These are phyloP conservation scores for Leccinellum rugosiceps DNA, from an alignment of 768 basidiomycete genomes.

Conservation along the genomic window DNA sequence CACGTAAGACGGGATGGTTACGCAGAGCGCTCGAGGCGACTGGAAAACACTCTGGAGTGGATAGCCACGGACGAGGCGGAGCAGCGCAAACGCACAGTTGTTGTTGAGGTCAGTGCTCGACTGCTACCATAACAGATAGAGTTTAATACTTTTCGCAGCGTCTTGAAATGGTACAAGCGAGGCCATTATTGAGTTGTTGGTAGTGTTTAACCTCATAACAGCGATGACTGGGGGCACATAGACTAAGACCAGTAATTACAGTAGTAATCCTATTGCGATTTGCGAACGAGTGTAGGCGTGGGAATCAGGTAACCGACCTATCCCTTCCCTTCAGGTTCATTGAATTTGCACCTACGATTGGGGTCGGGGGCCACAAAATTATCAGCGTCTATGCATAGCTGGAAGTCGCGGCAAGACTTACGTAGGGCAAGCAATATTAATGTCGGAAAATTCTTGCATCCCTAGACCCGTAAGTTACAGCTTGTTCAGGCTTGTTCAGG, in stretches of 20 bases:
- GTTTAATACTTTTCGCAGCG: conserved; percentile 43
- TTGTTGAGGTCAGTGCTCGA: conserved; percentile 60
- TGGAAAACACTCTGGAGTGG: conserved; percentile 42
- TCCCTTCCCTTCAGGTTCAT: too few species aligned
- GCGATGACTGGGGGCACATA: too few species aligned
- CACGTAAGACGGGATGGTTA: conserved; percentile 37
- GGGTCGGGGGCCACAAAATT: too few species aligned
- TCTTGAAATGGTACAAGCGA: conserved; percentile 66
- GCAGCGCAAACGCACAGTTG: conserved; percentile 53
- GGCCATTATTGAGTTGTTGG: conserved; percentile 74
- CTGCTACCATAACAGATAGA: neutral
- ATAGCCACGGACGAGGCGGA: conserved; percentile 39
- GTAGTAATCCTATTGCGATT: neutral
- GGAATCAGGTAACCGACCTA: conserved; percentile 10
- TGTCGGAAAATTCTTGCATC: too few species aligned
- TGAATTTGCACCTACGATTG: too few species aligned
- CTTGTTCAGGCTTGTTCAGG: too few species aligned
- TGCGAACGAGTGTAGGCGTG: neutral
- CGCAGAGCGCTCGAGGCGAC: conserved; percentile 22
- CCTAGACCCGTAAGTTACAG: too few species aligned
- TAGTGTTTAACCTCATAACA: conserved; percentile 30
- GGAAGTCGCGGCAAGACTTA: too few species aligned
- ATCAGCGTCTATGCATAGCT: too few species aligned
- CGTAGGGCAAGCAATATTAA: too few species aligned
- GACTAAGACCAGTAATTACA: conserved; percentile 1